Percentiles rank a stretch among this genome's conserved stretches.
phyloP scores from a whole-genome alignment of 169 alveolate species.

The Pseudocohnilembus persalinus region DNA sequence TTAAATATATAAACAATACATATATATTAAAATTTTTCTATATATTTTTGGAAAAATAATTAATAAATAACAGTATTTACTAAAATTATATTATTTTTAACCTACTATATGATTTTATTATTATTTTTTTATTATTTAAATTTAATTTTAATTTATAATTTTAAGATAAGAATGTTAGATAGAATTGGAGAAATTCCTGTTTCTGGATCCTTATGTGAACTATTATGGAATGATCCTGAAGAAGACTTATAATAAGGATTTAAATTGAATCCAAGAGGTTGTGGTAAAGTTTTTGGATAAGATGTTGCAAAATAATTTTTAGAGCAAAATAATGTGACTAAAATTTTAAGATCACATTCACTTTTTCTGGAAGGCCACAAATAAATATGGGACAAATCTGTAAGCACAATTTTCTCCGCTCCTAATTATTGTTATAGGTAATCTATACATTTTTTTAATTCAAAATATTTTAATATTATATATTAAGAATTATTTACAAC shows the following conservation, averaged over 20 bases:
- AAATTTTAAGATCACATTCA: conserved; percentile 78
- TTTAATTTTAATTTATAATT: no score
- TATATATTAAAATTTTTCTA: conserved; percentile 50
- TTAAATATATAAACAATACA: background rate
- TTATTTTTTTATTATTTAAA: no score
- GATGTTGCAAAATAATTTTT: conserved; percentile 70
- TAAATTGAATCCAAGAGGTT: conserved; percentile 68
- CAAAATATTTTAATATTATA: no score
- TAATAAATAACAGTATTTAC: no score
- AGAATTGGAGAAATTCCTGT: conserved; percentile 85
- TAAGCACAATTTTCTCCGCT: conserved; percentile 77
- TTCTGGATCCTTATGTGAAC: conserved; percentile 82
- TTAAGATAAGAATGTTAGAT: conserved; percentile 63
- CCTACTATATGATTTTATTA: no score
- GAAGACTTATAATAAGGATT: conserved; percentile 83
- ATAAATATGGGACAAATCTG: conserved; percentile 65
- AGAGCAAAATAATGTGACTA: conserved; percentile 61
- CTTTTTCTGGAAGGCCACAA: conserved; percentile 78
- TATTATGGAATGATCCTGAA: conserved; percentile 90
- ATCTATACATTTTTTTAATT: background rate
- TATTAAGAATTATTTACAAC: background rate
- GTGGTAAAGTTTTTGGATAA: conserved; percentile 82
- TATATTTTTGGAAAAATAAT: no score
- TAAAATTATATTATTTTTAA: no score
- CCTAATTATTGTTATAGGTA: conserved; percentile 84